Percentiles rank a stretch among this genome's conserved stretches.
Evolutionary conservation across 768 basidiomycete genomes (phyloP).

Genomic region (Tulasnella sp.): DNA sequence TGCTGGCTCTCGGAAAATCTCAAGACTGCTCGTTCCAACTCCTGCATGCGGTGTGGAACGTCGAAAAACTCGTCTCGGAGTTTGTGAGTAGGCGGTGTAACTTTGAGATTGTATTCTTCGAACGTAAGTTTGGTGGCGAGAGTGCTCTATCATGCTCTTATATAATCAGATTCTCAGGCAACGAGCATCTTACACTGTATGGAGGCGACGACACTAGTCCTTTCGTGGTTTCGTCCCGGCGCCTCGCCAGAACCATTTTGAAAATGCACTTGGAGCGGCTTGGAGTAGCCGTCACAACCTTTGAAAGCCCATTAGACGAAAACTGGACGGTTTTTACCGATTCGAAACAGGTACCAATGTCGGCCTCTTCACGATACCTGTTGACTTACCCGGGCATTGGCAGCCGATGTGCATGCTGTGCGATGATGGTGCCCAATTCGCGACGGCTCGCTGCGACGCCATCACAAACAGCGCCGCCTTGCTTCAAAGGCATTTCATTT

Average conservation of each 20-base stretch:
- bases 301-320: constrained; percentile 47
- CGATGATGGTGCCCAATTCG: constrained; percentile 49
- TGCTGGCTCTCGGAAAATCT: constrained; percentile 50
- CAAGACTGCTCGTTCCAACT: constrained; percentile 59
- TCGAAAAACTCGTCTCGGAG: constrained; percentile 53
- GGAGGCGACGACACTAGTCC: neutral
- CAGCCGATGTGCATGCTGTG: constrained; percentile 67
- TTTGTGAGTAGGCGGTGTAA: constrained; percentile 50
- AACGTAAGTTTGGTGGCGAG: constrained; percentile 40
- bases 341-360: constrained; percentile 42
- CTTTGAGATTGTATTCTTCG: constrained; percentile 65
- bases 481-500: constrained; percentile 51
- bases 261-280: constrained; percentile 46
- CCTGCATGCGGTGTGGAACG: constrained; percentile 53
- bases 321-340: constrained; percentile 51
- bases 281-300: constrained; percentile 46
- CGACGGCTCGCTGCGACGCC: constrained; percentile 27
- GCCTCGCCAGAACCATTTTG: constrained; percentile 52
- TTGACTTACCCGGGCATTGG: neutral
- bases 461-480: constrained; percentile 40
- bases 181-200: neutral
- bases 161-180: neutral
- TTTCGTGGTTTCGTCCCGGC: constrained; percentile 42
- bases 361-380: neutral
- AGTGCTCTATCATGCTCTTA: neutral